Conservation (phyloP, 768 basidiomycete species). For the Tricholoma terreum region DNA sequence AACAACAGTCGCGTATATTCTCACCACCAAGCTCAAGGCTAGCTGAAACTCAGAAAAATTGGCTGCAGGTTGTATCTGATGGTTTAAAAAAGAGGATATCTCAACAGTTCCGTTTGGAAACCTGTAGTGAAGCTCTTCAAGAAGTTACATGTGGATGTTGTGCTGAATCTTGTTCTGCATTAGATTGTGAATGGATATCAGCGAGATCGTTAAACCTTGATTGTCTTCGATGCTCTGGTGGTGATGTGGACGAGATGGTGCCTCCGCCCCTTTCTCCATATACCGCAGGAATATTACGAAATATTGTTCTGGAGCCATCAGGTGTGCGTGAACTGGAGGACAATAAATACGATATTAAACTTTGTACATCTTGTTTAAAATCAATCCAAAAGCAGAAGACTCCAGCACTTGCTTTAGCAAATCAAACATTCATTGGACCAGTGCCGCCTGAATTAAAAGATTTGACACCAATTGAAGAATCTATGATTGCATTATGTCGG, state of each 20-base stretch:
- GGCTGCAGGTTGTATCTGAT: neutral
- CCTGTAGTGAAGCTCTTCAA: neutral
- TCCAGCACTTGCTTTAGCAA: constrained; percentile 30
- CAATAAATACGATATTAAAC: neutral
- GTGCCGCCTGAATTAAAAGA: constrained; percentile 28
- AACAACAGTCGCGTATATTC: no score
- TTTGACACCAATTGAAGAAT: constrained; percentile 36
- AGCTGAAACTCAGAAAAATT: neutral
- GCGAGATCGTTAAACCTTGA: neutral
- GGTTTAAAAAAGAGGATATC: neutral
- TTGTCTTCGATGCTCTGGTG: neutral
- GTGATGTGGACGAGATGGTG: neutral
- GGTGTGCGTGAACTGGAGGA: neutral
- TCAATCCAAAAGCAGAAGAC: constrained; percentile 1
- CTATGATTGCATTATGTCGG: constrained; percentile 35
- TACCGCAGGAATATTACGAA: neutral
- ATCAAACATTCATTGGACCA: constrained; percentile 26
- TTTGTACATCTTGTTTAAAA: neutral
- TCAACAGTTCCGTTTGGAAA: neutral
- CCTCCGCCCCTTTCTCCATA: neutral
- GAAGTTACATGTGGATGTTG: no score
- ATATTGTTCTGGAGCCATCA: neutral
- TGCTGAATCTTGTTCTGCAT: neutral
- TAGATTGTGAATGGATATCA: neutral
- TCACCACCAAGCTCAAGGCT: no score